Conservation (phyloP, 768 basidiomycete species). For the Tulasnella calospora region DNA sequence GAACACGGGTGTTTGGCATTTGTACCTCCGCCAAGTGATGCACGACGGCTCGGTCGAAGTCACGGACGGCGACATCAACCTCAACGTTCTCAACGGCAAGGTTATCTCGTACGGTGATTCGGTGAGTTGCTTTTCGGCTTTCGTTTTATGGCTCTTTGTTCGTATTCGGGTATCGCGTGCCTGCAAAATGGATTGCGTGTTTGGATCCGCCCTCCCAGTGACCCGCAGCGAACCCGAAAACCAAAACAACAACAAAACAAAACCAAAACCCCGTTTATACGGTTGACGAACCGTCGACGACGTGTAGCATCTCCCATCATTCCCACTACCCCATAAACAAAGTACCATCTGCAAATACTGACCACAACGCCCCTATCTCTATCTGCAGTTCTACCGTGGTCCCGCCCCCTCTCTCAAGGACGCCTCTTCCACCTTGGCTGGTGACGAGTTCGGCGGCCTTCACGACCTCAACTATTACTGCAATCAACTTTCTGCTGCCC, state of each 20-base stretch:
- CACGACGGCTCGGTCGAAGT: constrained; percentile 78
- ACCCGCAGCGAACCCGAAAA: no score
- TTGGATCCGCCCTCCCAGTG: neutral
- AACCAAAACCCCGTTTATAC: neutral
- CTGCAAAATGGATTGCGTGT: neutral
- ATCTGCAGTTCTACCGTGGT: constrained; percentile 77
- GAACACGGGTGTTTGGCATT: constrained; percentile 80
- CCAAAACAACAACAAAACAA: neutral
- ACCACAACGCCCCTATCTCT: neutral
- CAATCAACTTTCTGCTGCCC: constrained; percentile 38
- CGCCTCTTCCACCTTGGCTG: constrained; percentile 7
- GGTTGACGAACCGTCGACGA: neutral
- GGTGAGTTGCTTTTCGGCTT: constrained; percentile 43
- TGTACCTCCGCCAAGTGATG: constrained; percentile 76
- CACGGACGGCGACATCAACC: constrained; percentile 83
- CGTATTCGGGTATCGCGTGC: neutral
- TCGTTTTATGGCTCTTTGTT: neutral
- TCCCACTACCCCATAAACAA: neutral
- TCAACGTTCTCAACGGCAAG: constrained; percentile 81
- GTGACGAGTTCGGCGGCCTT: neutral
- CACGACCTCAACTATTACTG: constrained; percentile 58
- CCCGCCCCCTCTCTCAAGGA: constrained; percentile 40
- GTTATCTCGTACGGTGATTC: constrained; percentile 86
- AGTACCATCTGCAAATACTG: neutral
- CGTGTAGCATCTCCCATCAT: neutral